Evolutionary conservation across 1,284 basidiomycete genomes (phyloP), one percentile per base, ranked within the genome.

Genomic region (Lignosus rhinocerotis): DNA sequence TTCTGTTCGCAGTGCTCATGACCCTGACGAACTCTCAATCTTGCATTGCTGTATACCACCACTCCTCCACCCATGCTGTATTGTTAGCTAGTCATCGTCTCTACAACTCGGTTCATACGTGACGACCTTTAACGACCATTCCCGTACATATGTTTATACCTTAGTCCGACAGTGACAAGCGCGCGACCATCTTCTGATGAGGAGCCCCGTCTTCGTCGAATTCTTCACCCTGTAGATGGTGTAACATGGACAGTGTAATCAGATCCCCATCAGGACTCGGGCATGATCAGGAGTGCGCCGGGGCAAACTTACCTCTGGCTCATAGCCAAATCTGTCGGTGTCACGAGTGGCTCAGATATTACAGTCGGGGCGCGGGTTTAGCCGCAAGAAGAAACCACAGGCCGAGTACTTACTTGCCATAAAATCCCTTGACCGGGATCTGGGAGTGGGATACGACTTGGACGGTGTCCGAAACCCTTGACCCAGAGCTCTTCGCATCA

Each of bases 181-280:
- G 76, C 61, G 79, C 72, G 61, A 85, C 79, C 89, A 92, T 90
- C 72, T 83, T 84, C 70, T 90, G 88, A 80, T 92, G 90, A 57
- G 87, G 88, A 66, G 81, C 87, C 44, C 89, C 90, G 59, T 92
- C 90, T 72, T 92, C 90, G 70, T 92, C 87, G 73, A 90, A 92
- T 69, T 86, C 81, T 39, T 80, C 79, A 58, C 89, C 90, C 88
- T 92, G 62, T 61, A 61, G 48, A 53, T 58, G 68, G 47, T 49
- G 52, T 60, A 51, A 43, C 47, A 55, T 55, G 55, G 55, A 58
- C 60, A 48, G 45, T 62, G 56, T 51, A 63, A 60, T 58, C 57
- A 50, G 58, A 53, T 51, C 41, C 42, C 50, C 54, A 58, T 51
- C 53, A 30, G 56, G 53, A 34, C 50, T 9, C 36, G 17, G 39